Base-by-base conservation (phyloP, 345 rosid genomes). In the Bretschneidera sinensis region DNA sequence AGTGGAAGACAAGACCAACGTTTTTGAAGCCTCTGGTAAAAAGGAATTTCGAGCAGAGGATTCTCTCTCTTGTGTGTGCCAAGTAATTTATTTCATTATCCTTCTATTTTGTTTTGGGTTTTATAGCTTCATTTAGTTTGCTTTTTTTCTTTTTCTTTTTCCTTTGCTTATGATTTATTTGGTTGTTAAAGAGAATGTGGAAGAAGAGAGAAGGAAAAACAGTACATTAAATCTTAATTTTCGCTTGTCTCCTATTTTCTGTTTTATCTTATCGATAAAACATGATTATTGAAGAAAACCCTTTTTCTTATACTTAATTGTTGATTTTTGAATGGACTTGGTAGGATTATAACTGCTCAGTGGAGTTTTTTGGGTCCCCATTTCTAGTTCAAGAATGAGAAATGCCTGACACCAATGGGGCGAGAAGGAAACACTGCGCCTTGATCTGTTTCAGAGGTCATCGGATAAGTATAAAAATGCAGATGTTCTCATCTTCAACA, bases 331-430 rank as follows among this genome's bases (percentile, higher is more conserved):
- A 48, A 19, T 20, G 19, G 28, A 55, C 52, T 65, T 20, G 19
- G 23, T 35, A 94, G 99, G 99, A 91, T 70, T 86, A 85, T 31
- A 25, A 74, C 54, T 88, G 70, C 76, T 79, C 95, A 0, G 77
- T 88, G 23, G 99, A 94, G 66, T 90, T 90, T 78, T 94, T 75
- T 55, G 99, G 81, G 28, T 85, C 96, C 15, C 97, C 99, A 1
- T 94, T 90, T 83, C 69, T 94, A 76, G 99, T 94, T 60, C 95
- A 65, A 69, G 97, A 94, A 81, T 86, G 97, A 97, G 91, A 86
- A 72, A 35, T 76, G 54, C 48, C 54, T 0, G 91, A 83, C 23
- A 81, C 86, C 48, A 66, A 78, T 20, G 92, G 95, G n/a, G n/a
- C 62, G 21, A 72, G 0, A 82, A 84, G 85, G 96, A 88, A 64